These are phyloP conservation scores for Gracilaria gracilis DNA, from an alignment of 23 red algal species.

Conservation along the genomic window DNA sequence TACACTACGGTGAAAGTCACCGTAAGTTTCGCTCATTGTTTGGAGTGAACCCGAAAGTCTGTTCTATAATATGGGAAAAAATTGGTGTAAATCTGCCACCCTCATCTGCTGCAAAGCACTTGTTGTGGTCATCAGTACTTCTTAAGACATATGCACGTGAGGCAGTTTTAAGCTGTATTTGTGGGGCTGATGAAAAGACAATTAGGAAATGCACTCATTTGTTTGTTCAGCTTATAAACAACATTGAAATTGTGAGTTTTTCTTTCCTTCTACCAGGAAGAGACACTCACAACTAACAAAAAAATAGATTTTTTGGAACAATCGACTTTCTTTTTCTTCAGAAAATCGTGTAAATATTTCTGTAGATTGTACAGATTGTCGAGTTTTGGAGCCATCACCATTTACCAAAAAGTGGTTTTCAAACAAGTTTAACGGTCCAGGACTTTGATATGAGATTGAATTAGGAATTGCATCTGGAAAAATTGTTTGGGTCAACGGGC, in stretches of 20 bases:
- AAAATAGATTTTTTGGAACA: too few relatives aligned
- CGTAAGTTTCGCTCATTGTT: too few relatives aligned
- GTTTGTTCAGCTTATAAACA: too few relatives aligned
- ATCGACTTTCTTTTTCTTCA: too few relatives aligned
- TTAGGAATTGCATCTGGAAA: not conserved
- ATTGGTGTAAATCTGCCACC: too few relatives aligned
- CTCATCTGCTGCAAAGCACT: not conserved
- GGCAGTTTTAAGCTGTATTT: not conserved
- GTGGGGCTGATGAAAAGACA: not conserved
- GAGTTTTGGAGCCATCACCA: conserved; percentile 15
- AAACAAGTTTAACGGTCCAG: conserved; percentile 14
- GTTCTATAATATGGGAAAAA: too few relatives aligned
- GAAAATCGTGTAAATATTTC: not conserved
- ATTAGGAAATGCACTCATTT: not conserved
- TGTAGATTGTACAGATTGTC: conserved; percentile 17
- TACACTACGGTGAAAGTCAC: too few relatives aligned
- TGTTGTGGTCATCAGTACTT: not conserved
- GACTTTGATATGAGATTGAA: conserved; percentile 27
- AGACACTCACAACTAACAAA: too few relatives aligned
- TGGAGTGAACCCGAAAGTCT: too few relatives aligned
- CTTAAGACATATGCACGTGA: not conserved
- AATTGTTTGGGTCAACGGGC: too few relatives aligned
- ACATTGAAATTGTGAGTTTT: too few relatives aligned
- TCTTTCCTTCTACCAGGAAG: too few relatives aligned
- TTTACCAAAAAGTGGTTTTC: conserved; percentile 33